These are phyloP conservation scores for Penicillium paradoxum DNA, from an alignment of 495 filamentous ascomycete species.

Conservation along the genomic window DNA sequence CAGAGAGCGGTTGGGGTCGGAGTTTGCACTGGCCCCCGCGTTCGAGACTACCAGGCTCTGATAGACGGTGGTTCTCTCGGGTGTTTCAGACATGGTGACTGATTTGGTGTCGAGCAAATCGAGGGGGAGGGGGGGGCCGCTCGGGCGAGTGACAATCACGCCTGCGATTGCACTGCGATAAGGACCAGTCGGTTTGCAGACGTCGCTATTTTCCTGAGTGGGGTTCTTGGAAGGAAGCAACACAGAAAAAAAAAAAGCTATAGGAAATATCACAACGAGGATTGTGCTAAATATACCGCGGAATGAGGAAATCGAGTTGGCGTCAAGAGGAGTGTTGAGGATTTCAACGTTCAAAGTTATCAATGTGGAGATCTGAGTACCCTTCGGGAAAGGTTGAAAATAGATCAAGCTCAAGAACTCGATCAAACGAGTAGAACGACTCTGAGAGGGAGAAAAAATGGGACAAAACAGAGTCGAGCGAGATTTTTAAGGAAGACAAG, in stretches of 20 bases:
- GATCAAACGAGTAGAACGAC: too few species aligned
- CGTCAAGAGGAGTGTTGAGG: too few species aligned
- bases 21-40: slow-evolving; percentile 7
- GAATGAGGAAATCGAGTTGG: not conserved
- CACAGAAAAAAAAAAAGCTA: not conserved
- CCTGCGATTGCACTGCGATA: not conserved
- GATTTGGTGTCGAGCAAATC: not conserved
- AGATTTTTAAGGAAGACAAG: not conserved
- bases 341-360: not conserved
- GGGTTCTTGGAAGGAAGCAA: not conserved
- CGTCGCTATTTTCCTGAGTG: not conserved
- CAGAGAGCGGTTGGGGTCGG: slow-evolving; percentile 21
- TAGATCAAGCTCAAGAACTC: not conserved
- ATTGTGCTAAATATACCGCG: not conserved
- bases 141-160: not conserved
- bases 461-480: too few species aligned
- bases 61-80: not conserved
- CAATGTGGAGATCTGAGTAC: not conserved
- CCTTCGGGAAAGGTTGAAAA: not conserved
- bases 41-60: not conserved
- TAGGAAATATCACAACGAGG: not conserved
- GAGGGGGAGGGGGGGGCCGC: not conserved
- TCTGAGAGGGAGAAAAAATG: not conserved
- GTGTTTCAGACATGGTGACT: not conserved
- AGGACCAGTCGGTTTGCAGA: not conserved